Evolutionary conservation across 2,329 filamentous ascomycete species (phyloP).

Genomic region (Paracorniculantispora psalliotae): DNA sequence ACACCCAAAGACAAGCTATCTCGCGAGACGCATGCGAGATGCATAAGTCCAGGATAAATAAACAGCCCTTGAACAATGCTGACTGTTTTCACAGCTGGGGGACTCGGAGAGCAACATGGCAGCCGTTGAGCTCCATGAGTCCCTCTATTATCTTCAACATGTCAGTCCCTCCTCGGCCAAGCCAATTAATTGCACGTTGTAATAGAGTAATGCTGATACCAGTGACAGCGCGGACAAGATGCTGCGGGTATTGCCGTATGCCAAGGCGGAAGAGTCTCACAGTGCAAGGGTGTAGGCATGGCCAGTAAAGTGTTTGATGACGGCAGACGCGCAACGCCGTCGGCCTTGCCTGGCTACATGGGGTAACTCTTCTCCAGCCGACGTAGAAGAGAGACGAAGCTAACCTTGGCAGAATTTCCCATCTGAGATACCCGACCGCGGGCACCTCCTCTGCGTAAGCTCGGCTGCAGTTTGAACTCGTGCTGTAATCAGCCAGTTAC

Average conservation of each 20-base stretch:
- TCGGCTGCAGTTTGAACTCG: not conserved
- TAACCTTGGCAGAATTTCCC: slow-evolving; percentile 60
- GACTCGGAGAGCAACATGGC: slow-evolving; percentile 38
- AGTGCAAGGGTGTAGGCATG: slow-evolving; percentile 88
- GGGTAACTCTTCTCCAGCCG: no score
- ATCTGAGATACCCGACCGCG: slow-evolving; percentile 84
- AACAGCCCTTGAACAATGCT: no score
- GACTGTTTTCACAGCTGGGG: slow-evolving; percentile 26
- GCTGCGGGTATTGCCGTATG: slow-evolving; percentile 78
- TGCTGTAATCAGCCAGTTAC: no score
- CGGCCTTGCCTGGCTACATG: slow-evolving; percentile 5
- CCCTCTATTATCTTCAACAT: slow-evolving; percentile 63
- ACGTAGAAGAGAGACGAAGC: no score
- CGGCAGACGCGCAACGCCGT: no score
- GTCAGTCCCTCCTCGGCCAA: slow-evolving; percentile 28
- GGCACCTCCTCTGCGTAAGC: slow-evolving; percentile 60
- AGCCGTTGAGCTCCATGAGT: slow-evolving; percentile 63
- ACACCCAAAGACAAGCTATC: no score
- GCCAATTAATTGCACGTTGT: not conserved
- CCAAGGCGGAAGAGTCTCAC: slow-evolving; percentile 75
- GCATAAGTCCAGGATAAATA: no score
- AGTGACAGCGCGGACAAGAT: slow-evolving; percentile 70
- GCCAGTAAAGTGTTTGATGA: slow-evolving; percentile 66
- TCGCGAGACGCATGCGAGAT: no score
- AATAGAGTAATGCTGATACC: slow-evolving; percentile 14